Base-by-base conservation (phyloP, 495 filamentous ascomycete species). In the Daldinia loculata region DNA sequence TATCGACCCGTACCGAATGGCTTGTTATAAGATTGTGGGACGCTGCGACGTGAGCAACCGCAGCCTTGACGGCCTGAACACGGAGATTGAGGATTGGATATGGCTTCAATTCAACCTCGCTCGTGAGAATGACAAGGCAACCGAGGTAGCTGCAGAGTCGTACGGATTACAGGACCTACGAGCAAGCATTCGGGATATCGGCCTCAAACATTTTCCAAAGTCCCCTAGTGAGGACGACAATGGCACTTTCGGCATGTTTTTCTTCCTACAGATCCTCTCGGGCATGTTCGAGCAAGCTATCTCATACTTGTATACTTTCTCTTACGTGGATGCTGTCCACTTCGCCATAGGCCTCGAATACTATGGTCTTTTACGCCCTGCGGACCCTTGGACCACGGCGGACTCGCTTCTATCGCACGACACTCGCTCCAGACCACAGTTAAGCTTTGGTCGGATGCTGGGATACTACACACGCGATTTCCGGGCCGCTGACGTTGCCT, bases 211-310 rank as follows among this genome's bases (percentile, higher is more conserved):
- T 74, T 99, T 98, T 78, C 84, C 87, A 43, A 83, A 84, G 55
- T 90, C 90, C 57, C 89, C 89, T 11, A 83, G 86, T 66, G 83
- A 85, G 41, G 90, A 93, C 59, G 86, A 86, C 24, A 88, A 89
- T 63, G 91, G 91, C 53, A 90, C 89, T 62, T 94, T 93, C 73
- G 94, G 92, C 74, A 92, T 93, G 67, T 98, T 89, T 80, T 98
- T 99, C 82, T 91, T 94, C 77, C 86, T 98, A 57, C 91, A 97
- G 76, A 87, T 97, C 43, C 83, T 98, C 58, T 90, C 90, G 55
- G 95, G 95, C 71, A 91, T 98, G 90, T 99, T 97, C 74, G 95
- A 99, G 82, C 91, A 94, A 74, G 95, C 95, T 11, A 87, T 98
- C 61, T 87, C 90, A 17, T 98, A 95, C 79, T 86, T 99, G 36